A percentile compares a stretch with the other conserved stretches of the same genome.
Evolutionary conservation across 2,329 filamentous ascomycete species (phyloP).

Genomic region (Colletotrichum sp.): DNA sequence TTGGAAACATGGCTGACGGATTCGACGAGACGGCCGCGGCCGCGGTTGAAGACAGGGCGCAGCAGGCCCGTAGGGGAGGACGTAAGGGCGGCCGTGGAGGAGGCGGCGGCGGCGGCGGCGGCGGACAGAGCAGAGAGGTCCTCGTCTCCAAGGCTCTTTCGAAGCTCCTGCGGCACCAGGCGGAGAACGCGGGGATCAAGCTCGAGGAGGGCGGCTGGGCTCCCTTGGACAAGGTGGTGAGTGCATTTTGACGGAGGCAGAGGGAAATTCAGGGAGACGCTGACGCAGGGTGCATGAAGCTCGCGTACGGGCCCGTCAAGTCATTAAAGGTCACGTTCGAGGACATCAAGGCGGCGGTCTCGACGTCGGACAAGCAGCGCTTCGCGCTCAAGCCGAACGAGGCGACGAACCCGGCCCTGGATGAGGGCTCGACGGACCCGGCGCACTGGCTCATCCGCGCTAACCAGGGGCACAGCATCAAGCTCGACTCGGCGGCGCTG

Average conservation of each 20-base stretch:
- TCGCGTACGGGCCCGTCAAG: conserved; percentile 64
- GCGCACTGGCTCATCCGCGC: conserved; percentile 86
- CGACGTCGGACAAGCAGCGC: conserved; percentile 86
- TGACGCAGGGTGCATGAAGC: conserved; percentile 35
- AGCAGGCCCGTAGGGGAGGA: conserved; percentile 26
- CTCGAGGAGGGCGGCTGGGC: conserved; percentile 67
- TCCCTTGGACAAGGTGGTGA: conserved; percentile 62
- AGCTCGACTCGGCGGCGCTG: conserved; percentile 72
- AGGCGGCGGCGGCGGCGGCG: conserved; percentile 33
- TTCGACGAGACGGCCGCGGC: not conserved
- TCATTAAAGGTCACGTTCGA: conserved; percentile 75
- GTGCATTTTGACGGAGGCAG: conserved; percentile 31
- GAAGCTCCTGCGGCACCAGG: conserved; percentile 60
- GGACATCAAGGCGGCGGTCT: conserved; percentile 75
- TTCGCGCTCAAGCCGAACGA: conserved; percentile 75
- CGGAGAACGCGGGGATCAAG: conserved; percentile 58
- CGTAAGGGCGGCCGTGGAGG: conserved; percentile 30
- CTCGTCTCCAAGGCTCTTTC: conserved; percentile 61
- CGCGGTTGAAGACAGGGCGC: conserved; percentile 22
- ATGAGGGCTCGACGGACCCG: conserved; percentile 50
- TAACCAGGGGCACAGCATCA: conserved; percentile 92
- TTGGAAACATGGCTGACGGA: conserved; percentile 1
- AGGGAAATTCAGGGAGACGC: not conserved
- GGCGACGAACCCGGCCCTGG: conserved; percentile 28
- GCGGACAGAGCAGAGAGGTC: conserved; percentile 44